Evolutionary conservation across 179 eudicot genomes (phyloP).

Genomic region (Corrigiola litoralis): DNA sequence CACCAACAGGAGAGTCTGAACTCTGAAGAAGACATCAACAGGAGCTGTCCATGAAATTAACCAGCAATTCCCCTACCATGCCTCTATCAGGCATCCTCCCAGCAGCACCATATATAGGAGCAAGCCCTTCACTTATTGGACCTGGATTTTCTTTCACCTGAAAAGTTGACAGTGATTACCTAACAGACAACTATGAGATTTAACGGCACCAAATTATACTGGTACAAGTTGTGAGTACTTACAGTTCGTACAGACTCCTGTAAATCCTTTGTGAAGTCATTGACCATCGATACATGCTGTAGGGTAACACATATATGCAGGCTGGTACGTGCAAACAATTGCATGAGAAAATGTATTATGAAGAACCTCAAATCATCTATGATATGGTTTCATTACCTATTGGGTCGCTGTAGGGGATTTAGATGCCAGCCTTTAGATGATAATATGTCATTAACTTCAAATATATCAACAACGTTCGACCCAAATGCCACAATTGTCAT

Average conservation of each 20-base stretch:
- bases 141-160: conserved; percentile 92
- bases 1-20: background rate
- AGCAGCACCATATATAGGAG: conserved; percentile 98
- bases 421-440: conserved; percentile 98
- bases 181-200: background rate
- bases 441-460: conserved; percentile 90
- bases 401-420: conserved; percentile 90
- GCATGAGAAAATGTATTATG: background rate
- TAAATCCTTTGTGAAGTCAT: conserved; percentile 74
- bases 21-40: conserved; percentile 27
- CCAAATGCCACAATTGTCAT: conserved; percentile 97
- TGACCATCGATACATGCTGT: conserved; percentile 72
- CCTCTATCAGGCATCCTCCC: conserved; percentile 97
- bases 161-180: background rate
- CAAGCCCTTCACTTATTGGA: conserved; percentile 83
- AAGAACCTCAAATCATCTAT: background rate
- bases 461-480: conserved; percentile 69
- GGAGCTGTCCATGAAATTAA: conserved; percentile 78
- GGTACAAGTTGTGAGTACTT: conserved; percentile 32
- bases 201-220: background rate
- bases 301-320: conserved; percentile 93
- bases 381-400: conserved; percentile 45
- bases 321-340: conserved; percentile 39
- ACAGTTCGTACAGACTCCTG: conserved; percentile 66
- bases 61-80: conserved; percentile 75